Evolutionary conservation across 441 rosid species (phyloP), one percentile per base, ranked within the genome.

Genomic region (Breynia disticha): DNA sequence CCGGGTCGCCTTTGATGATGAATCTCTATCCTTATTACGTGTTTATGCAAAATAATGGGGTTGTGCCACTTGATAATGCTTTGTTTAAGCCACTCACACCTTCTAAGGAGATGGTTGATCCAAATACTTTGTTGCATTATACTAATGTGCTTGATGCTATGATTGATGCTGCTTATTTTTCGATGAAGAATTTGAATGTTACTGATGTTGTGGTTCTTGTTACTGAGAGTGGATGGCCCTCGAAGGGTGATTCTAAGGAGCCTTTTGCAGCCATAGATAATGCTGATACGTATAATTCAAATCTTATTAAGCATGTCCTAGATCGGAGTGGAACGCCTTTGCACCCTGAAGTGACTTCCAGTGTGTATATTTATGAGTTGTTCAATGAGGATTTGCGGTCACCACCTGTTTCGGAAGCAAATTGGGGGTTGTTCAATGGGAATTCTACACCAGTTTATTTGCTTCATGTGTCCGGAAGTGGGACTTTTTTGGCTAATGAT

Each of bases 21-120:
- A 93, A 93, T 71, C 75, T 89, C 45, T 93, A 93, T 61, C 97
- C 99, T 38, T 89, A 93, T 74, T 93, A 89, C 43, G 96, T 86
- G 21, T 93, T 84, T 55, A 89, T 93, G 97, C 78, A 93, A 73
- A 86, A 86, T 66, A 89, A 86, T 72, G 96, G 99, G 8, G 96
- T 89, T 50, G 96, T 93, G 55, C 96, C 99, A 43, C 71, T 93
- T n/a, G 97, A 89, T 55, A 84, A 84, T 65, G 69, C 95, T 15
- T 74, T 93, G 77, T 89, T 93, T 64, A 74, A 84, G 79, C 93
- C 96, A 2, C 74, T 93, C 73, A 84, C 84, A 11, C 97, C 99
- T 0, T 68, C 84, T 35, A 89, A 89, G 49, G 97, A 93, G 59
- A 89, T 89, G 96, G 97, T 93, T 58, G 99, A 93, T 66, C 95